Base-by-base conservation (phyloP, 2,329 filamentous ascomycete genomes). In the Xylariomycetidae sp. region DNA sequence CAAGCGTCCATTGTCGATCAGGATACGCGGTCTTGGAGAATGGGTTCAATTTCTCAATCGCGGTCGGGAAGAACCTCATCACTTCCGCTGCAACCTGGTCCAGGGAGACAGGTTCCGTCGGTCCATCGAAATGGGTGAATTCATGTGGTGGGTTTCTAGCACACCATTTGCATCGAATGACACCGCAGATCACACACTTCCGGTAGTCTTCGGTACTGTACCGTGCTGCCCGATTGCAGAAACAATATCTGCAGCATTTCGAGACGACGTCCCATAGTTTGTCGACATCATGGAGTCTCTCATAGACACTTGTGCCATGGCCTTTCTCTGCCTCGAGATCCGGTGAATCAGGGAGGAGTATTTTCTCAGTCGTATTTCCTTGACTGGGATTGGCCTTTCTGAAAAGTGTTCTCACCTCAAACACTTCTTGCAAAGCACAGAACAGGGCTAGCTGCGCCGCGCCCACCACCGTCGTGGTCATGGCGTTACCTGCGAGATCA, bases 401-500 rank as follows among this genome's bases (percentile, higher is more conserved):
- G n/a, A n/a, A n/a, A n/a, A n/a, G n/a, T n/a, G n/a, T n/a, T n/a
- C n/a, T n/a, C n/a, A n/a, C n/a, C n/a, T n/a, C n/a, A n/a, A n/a
- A n/a, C 14, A 25, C 11, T 9, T 17, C 17, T 8, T 18, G 18
- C 30, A 14, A 56, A 34, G 22, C 56, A 38, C 30, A 78, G 69
- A 2, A 89, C 54, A 0, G 76, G 70, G 76, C 64, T 2, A 86
- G 48, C 2, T 85, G 69, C 0, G 74, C 72, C 2, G 73, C 67
- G 3, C 80, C 82, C 8, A 88, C 76, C 1, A 88, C 81, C 0
- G 85, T 83, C 0, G 77, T 77, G 1, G 74, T 79, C 85, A 90
- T 90, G 0, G 85, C 85, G 53, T 92, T 90, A 0, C 85, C 85
- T 2, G 82, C 83, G 3, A 90, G 62, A 43, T 88, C 77, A 41